Evolutionary conservation across 805 yeast species (phyloP), one percentile per base, ranked within the genome.

Genomic region (Candida piceae): DNA sequence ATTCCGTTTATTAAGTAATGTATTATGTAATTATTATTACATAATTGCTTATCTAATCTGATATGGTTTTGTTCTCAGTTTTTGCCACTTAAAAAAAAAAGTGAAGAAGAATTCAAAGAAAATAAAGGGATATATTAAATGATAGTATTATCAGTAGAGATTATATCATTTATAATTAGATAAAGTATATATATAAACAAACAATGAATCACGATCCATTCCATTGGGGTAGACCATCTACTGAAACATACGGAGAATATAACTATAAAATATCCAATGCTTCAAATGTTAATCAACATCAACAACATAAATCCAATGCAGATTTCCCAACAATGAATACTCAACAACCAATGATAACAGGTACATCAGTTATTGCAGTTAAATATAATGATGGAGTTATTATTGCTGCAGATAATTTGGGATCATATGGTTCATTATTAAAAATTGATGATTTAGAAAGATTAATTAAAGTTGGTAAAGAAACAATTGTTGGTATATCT

Each of bases 181-280:
- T n/a, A n/a, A n/a, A n/a, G n/a, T n/a, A n/a, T n/a, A n/a, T n/a
- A n/a, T n/a, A n/a, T n/a, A n/a, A n/a, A n/a, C n/a, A n/a, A n/a
- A 38, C 8, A 16, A 93, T 90, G 98, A 84, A 90, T 55, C 97
- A 93, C 86, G 85, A 84, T 70, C 97, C 96, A 46, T 79, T 71
- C 52, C 72, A 73, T 50, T 90, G 98, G 98, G 98, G 97, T 16
- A 84, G 97, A 65, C 97, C 97, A 41, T 70, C 82, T 27, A 79
- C 84, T 57, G 77, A 74, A 30, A 72, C 79, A 1, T 93, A 93
- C 54, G 98, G 98, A 13, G 58, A 67, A 7, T 93, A 89, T 66
- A 84, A 83, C 59, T 70, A 70, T 38, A 62, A 72, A 33, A 90
- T 89, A 51, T 84, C 95, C 33, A 64, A 78, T 45, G 88, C 88